Percentiles rank a stretch among this genome's conserved stretches.
Conservation (phyloP, 2,329 filamentous ascomycete genomes). For the Sclerotinia trifoliorum region DNA sequence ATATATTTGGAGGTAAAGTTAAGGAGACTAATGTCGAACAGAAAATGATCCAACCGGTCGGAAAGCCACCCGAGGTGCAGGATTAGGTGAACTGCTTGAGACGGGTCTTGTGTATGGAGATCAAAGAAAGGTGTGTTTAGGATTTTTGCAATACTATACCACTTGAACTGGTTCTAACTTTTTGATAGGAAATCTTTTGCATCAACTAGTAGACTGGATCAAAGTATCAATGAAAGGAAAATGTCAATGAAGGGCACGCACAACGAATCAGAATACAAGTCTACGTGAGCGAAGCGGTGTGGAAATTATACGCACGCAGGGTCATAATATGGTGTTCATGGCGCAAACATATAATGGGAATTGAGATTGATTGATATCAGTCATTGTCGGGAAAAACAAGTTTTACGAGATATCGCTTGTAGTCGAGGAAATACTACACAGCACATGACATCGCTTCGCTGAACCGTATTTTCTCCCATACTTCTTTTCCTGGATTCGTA, state of each 20-base stretch:
- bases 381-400: not conserved
- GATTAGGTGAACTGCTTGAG: slow-evolving; percentile 37
- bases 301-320: not conserved
- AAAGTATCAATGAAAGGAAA: too few species aligned
- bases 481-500: too few species aligned
- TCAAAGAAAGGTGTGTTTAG: not conserved
- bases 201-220: not conserved
- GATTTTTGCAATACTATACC: not conserved
- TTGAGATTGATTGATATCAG: slow-evolving; percentile 2
- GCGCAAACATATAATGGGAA: slow-evolving; percentile 2
- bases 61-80: slow-evolving; percentile 61
- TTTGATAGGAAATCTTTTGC: not conserved
- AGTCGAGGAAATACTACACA: not conserved
- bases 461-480: not conserved
- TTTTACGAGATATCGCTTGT: not conserved
- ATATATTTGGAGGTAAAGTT: not conserved
- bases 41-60: slow-evolving; percentile 69
- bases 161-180: not conserved
- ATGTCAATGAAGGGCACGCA: not conserved
- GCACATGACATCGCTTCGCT: not conserved
- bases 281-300: not conserved
- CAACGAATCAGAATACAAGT: not conserved
- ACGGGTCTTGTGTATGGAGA: not conserved
- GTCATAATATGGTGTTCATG: slow-evolving; percentile 1
- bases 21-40: slow-evolving; percentile 36